phyloP scores from a whole-genome alignment of 441 rosid species.

The Eutrema salsugineum region DNA sequence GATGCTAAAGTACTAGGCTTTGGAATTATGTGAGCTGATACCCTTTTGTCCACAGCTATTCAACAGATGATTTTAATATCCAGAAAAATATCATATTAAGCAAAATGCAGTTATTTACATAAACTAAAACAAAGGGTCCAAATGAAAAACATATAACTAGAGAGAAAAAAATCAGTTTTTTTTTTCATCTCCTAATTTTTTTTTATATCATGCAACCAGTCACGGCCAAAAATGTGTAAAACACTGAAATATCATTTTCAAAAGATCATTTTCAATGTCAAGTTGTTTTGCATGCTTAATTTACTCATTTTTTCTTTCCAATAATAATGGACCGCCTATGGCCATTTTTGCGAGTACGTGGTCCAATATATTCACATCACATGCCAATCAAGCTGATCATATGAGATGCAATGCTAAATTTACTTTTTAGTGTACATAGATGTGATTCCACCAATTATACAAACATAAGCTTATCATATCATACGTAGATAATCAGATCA shows the following conservation, averaged over 20 bases:
- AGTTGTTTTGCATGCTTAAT: conserved; percentile 16
- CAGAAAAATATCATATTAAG: neutral
- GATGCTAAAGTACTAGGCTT: conserved; percentile 19
- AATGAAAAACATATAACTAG: neutral
- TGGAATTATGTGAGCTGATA: conserved; percentile 18
- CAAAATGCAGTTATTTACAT: neutral
- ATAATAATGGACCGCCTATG: conserved; percentile 13
- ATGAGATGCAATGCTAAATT: neutral
- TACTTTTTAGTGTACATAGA: neutral
- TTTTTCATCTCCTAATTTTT: neutral
- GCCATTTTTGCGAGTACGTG: conserved; percentile 13
- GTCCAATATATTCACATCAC: conserved; percentile 25
- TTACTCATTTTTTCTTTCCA: conserved; percentile 6
- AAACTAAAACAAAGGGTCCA: neutral
- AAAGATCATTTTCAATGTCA: conserved; percentile 17
- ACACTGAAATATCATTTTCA: conserved; percentile 21
- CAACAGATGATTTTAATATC: neutral
- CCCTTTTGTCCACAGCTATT: conserved; percentile 15
- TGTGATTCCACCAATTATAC: neutral
- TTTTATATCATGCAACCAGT: neutral
- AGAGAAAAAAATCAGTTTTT: neutral
- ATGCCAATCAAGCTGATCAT: conserved; percentile 27
- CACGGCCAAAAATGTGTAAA: neutral
- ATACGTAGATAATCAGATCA: neutral
- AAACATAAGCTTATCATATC: neutral